A percentile compares a stretch with the other conserved stretches of the same genome.
phyloP scores from a whole-genome alignment of 352 stramenopile species.

The Globisporangium middletonii region DNA sequence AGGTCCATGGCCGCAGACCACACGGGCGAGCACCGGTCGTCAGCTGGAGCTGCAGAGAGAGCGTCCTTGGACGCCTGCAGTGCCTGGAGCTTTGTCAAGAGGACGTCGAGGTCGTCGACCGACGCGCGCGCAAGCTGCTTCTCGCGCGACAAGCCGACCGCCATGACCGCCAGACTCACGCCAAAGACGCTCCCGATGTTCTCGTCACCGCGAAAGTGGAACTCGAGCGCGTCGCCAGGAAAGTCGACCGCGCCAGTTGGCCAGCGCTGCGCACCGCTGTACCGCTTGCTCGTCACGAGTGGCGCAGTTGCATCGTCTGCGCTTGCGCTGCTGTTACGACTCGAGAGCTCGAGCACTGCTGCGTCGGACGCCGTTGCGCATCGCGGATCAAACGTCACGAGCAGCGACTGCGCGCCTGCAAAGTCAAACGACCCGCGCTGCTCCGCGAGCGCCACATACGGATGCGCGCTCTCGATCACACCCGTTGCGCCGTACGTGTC shows the following conservation, averaged over 20 bases:
- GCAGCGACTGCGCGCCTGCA: slow-evolving; percentile 41
- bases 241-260: slow-evolving; percentile 43
- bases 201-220: slow-evolving; percentile 46
- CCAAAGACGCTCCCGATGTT: slow-evolving; percentile 55
- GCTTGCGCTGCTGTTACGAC: slow-evolving; percentile 2
- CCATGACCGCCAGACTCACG: slow-evolving; percentile 50
- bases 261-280: slow-evolving; percentile 41
- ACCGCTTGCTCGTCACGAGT: slow-evolving; percentile 20
- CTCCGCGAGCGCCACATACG: slow-evolving; percentile 28
- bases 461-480: slow-evolving; percentile 62
- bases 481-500: slow-evolving; percentile 61
- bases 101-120: slow-evolving; percentile 25
- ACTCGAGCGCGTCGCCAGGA: slow-evolving; percentile 56
- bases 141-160: slow-evolving; percentile 51
- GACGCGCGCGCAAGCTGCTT: slow-evolving; percentile 53
- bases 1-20: slow-evolving; percentile 76
- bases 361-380: slow-evolving; percentile 29
- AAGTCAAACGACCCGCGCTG: slow-evolving; percentile 42
- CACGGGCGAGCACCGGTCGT: not conserved
- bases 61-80: not conserved
- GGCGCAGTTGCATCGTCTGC: slow-evolving; percentile 4
- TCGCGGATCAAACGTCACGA: slow-evolving; percentile 62
- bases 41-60: not conserved
- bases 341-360: slow-evolving; percentile 18
- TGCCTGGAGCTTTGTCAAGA: slow-evolving; percentile 25